A percentile compares a stretch with the other conserved stretches of the same genome.
These are phyloP conservation scores for Psilocybe azurescens DNA, from an alignment of 768 basidiomycete genomes.

Conservation along the genomic window DNA sequence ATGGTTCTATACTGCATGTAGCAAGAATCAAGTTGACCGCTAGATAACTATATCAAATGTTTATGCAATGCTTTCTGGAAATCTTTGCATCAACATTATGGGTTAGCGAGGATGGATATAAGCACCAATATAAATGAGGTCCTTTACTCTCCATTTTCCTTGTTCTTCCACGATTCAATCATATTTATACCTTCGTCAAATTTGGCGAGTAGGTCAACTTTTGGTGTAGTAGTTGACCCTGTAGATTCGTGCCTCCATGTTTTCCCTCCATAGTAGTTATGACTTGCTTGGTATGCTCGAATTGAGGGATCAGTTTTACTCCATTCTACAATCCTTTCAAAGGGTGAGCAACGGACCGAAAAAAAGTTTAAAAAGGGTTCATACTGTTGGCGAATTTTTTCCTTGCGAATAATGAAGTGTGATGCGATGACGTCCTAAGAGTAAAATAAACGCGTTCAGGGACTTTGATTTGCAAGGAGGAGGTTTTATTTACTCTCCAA, in stretches of 20 bases:
- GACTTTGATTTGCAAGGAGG: neutral
- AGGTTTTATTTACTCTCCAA: constrained; percentile 45
- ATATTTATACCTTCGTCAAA: constrained; percentile 43
- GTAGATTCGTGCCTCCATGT: neutral
- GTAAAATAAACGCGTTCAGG: constrained; percentile 6
- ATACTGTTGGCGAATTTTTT: constrained; percentile 47
- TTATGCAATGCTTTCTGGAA: neutral
- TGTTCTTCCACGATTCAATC: constrained; percentile 32
- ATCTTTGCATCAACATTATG: neutral
- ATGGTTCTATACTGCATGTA: constrained; percentile 6
- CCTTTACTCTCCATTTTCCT: constrained; percentile 10
- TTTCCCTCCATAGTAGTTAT: neutral
- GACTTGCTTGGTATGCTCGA: constrained; percentile 8
- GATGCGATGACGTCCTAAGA: constrained; percentile 53
- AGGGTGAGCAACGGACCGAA: neutral
- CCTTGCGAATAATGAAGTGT: constrained; percentile 48
- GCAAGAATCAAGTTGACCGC: neutral
- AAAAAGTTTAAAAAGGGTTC: constrained; percentile 3
- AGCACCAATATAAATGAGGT: neutral
- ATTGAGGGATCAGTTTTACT: constrained; percentile 15
- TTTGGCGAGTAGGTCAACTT: constrained; percentile 35
- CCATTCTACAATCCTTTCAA: constrained; percentile 26
- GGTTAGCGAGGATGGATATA: neutral
- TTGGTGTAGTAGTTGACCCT: neutral
- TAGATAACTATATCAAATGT: neutral